Evolutionary conservation across 2,329 filamentous ascomycete genomes (phyloP).

Genomic region (Calonectria ilicicola): DNA sequence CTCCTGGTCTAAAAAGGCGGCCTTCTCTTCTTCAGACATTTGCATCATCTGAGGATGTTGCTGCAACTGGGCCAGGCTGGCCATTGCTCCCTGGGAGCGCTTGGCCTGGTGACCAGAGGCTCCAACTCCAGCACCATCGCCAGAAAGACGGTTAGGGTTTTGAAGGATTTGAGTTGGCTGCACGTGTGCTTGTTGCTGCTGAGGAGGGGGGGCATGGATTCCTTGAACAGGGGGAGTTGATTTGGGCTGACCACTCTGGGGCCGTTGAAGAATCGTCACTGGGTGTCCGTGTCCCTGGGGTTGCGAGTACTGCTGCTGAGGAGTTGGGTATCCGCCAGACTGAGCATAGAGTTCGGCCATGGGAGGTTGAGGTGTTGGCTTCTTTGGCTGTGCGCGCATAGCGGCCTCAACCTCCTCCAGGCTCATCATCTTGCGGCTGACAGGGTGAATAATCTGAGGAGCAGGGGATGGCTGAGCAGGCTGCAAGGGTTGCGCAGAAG

Average conservation of each 20-base stretch:
- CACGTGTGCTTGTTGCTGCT: slow-evolving; percentile 54
- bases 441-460: slow-evolving; percentile 38
- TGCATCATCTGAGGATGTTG: slow-evolving; percentile 66
- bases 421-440: slow-evolving; percentile 86
- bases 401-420: slow-evolving; percentile 96
- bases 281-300: slow-evolving; percentile 58
- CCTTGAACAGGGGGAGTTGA: slow-evolving; percentile 52
- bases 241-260: slow-evolving; percentile 57
- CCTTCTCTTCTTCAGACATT: slow-evolving; percentile 86
- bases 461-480: slow-evolving; percentile 48
- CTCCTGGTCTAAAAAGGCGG: slow-evolving; percentile 87
- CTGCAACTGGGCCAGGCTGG: slow-evolving; percentile 48
- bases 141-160: slow-evolving; percentile 76
- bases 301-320: slow-evolving; percentile 49
- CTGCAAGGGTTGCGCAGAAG: slow-evolving; percentile 56
- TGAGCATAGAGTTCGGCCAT: slow-evolving; percentile 45
- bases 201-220: slow-evolving; percentile 40
- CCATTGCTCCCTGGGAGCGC: slow-evolving; percentile 64
- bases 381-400: slow-evolving; percentile 79
- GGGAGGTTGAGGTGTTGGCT: slow-evolving; percentile 53
- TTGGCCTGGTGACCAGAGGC: slow-evolving; percentile 54
- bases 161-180: slow-evolving; percentile 83
- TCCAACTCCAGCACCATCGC: slow-evolving; percentile 55
- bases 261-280: slow-evolving; percentile 68
- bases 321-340: slow-evolving; percentile 37